Percentiles rank a stretch among this genome's conserved stretches.
Conservation (phyloP, 2,329 filamentous ascomycete genomes). For the Cladophialophora carrionii region DNA sequence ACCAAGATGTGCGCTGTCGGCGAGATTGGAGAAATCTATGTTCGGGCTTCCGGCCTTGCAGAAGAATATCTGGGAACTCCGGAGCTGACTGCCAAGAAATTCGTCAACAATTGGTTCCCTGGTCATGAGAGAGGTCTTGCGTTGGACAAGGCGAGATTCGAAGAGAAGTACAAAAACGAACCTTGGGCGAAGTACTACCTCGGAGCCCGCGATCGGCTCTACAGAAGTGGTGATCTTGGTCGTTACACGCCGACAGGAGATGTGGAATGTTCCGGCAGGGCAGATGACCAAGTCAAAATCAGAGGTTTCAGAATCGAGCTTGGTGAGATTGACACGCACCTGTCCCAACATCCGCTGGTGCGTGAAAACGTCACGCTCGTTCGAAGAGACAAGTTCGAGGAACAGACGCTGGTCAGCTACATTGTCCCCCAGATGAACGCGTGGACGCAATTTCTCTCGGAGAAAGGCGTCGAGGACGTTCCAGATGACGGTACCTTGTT, state of each 20-base stretch:
- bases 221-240: slow-evolving; percentile 85
- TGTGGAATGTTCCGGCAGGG: slow-evolving; percentile 76
- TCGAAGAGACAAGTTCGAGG: slow-evolving; percentile 79
- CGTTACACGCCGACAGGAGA: slow-evolving; percentile 71
- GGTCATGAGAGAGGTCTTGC: slow-evolving; percentile 71
- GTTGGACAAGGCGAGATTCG: slow-evolving; percentile 60
- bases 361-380: slow-evolving; percentile 86
- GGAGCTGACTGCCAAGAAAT: slow-evolving; percentile 73
- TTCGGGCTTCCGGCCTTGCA: slow-evolving; percentile 80
- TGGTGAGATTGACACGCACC: slow-evolving; percentile 84
- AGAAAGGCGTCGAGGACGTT: slow-evolving; percentile 58
- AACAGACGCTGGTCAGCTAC: slow-evolving; percentile 85
- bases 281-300: slow-evolving; percentile 92
- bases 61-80: slow-evolving; percentile 72
- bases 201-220: slow-evolving; percentile 82
- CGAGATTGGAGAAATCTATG: slow-evolving; percentile 81
- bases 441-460: slow-evolving; percentile 70
- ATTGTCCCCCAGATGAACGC: slow-evolving; percentile 78
- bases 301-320: slow-evolving; percentile 95
- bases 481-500: slow-evolving; percentile 59
- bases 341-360: slow-evolving; percentile 73
- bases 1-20: slow-evolving; percentile 75
- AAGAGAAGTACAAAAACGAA: slow-evolving; percentile 58
- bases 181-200: slow-evolving; percentile 78
- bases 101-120: slow-evolving; percentile 84